Percentiles rank a stretch among this genome's conserved stretches.
Evolutionary conservation across 257 asterid species (phyloP).

Genomic region (Anisodus acutangulus): DNA sequence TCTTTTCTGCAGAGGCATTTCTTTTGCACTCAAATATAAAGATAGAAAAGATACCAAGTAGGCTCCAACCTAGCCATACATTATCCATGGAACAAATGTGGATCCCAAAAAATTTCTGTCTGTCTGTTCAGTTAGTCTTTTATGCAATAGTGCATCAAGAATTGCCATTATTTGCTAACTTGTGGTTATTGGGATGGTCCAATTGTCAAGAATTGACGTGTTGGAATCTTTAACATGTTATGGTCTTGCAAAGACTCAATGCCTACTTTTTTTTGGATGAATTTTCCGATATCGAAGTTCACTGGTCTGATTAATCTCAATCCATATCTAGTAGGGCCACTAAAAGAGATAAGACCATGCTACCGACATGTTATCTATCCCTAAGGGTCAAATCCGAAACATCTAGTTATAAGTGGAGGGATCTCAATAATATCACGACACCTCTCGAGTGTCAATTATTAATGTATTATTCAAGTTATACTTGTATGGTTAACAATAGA

Average conservation of each 20-base stretch:
- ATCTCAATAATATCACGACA: neutral
- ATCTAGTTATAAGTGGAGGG: neutral
- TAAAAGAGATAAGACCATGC: neutral
- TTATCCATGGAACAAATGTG: slow-evolving; percentile 32
- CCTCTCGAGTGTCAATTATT: too few relatives aligned
- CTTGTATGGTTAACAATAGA: neutral
- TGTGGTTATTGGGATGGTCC: neutral
- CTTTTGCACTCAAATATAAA: slow-evolving; percentile 32
- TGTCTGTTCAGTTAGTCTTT: neutral
- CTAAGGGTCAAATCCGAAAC: neutral
- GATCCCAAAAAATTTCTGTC: neutral
- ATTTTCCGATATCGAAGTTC: neutral
- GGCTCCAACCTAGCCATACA: slow-evolving; percentile 30
- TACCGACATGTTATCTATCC: neutral
- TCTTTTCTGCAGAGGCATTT: slow-evolving; percentile 23
- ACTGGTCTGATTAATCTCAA: neutral
- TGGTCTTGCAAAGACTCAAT: neutral
- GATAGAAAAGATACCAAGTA: slow-evolving; percentile 45
- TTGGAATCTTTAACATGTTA: neutral
- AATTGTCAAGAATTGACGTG: too few relatives aligned
- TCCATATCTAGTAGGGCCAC: neutral
- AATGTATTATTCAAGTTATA: neutral
- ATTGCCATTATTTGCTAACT: neutral
- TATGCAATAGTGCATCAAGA: neutral
- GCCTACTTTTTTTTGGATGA: neutral